Conservation (phyloP, 2,329 filamentous ascomycete genomes). For the Pyrenochaeta sp. region DNA sequence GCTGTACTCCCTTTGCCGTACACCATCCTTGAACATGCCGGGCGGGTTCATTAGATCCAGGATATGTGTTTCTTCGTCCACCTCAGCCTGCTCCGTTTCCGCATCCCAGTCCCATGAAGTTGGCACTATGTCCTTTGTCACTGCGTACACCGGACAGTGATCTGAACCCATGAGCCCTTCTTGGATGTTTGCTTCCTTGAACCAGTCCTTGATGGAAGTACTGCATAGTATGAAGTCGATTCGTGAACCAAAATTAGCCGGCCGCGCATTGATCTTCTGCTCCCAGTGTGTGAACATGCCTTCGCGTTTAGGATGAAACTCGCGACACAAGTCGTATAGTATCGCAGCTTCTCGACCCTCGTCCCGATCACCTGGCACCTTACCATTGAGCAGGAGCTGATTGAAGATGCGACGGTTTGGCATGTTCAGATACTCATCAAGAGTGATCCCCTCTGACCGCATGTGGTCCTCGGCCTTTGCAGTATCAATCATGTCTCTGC, state of each 20-base stretch:
- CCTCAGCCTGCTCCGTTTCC: slow-evolving; percentile 17
- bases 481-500: slow-evolving; percentile 73
- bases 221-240: slow-evolving; percentile 95
- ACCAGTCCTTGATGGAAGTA: slow-evolving; percentile 79
- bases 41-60: slow-evolving; percentile 80
- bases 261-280: slow-evolving; percentile 92
- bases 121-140: slow-evolving; percentile 70
- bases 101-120: slow-evolving; percentile 30
- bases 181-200: slow-evolving; percentile 83
- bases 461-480: slow-evolving; percentile 77
- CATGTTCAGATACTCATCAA: slow-evolving; percentile 75
- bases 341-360: slow-evolving; percentile 74
- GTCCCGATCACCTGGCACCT: slow-evolving; percentile 72
- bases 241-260: slow-evolving; percentile 88
- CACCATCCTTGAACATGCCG: slow-evolving; percentile 74
- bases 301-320: slow-evolving; percentile 77
- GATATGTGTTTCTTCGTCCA: slow-evolving; percentile 62
- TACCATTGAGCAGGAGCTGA: slow-evolving; percentile 79
- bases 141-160: slow-evolving; percentile 91
- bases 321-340: slow-evolving; percentile 83
- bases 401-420: slow-evolving; percentile 83
- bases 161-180: slow-evolving; percentile 94
- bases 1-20: slow-evolving; percentile 72
- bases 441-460: slow-evolving; percentile 71
- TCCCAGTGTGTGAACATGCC: slow-evolving; percentile 99